Base-by-base conservation (phyloP, 2,329 filamentous ascomycete species). In the Raffaelea albimanens region DNA sequence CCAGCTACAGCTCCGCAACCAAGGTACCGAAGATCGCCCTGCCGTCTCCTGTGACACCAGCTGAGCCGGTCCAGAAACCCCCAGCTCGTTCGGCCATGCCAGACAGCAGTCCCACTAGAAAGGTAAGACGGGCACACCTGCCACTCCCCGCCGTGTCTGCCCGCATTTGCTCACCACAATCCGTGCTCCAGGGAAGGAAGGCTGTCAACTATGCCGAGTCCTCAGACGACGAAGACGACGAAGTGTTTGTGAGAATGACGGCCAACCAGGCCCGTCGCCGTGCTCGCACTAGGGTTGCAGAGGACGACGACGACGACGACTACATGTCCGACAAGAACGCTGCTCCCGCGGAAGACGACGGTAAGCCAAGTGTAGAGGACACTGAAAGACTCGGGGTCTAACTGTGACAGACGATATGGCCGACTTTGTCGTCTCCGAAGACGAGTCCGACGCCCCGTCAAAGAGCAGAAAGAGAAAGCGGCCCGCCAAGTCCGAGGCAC, bases 381-480 rank as follows among this genome's bases (percentile, higher is more conserved):
- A n/a, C 20, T 41, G 21, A 23, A 10, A 23, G 25, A 7, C 25
- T 29, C 25, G 7, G 7, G 7, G 25, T 29, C 46, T 41, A 34
- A 19, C 39, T 22, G 41, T n/a, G 4, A 2, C 43, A 77, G 69
- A 74, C 66, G 87, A 93, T 46, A 80, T 94, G 69, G 87, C 83
- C 52, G 86, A 95, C 61, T 97, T 97, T 58, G 73, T 97, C 21
- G 89, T 85, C 4, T 81, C 85, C 0, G n/a, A n/a, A n/a, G 90
- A 96, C 57, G 87, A 94, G 39, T 91, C 87, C 0, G 89, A 95
- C 43, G 85, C 81, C 18, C 59, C 72, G 52, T 54, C 70, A 57
- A 61, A 73, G 21, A 70, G 83, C 0, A 85, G 80, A 60, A 95
- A 95, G 66, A 70, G 84, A 57, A 95, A 95, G 66, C 75, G 84